Percentiles rank a stretch among this genome's conserved stretches.
Evolutionary conservation across 441 rosid genomes (phyloP).

Genomic region (Mallotus repandus): DNA sequence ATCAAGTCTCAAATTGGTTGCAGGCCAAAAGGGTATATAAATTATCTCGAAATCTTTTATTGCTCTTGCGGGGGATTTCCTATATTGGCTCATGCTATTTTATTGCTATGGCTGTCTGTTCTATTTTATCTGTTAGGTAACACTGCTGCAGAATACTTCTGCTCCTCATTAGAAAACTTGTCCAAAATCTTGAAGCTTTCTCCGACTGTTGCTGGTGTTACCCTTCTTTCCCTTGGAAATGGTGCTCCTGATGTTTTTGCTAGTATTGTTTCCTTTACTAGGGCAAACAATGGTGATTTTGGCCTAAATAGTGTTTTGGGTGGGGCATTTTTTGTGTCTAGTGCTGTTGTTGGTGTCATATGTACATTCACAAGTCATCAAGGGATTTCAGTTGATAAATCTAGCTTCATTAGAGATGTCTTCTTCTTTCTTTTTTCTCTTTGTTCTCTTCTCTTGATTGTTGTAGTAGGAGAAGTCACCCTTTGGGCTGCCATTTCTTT

Average conservation of each 20-base stretch:
- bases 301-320: constrained; percentile 82
- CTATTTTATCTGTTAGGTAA: constrained; percentile 78
- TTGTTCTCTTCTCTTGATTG: constrained; percentile 53
- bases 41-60: constrained; percentile 75
- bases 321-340: constrained; percentile 79
- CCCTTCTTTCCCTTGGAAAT: constrained; percentile 87
- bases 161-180: constrained; percentile 71
- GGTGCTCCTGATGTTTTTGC: constrained; percentile 92
- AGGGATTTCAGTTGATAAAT: constrained; percentile 54
- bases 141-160: constrained; percentile 84
- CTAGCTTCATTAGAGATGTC: constrained; percentile 70
- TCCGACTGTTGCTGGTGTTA: constrained; percentile 82
- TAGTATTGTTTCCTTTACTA: constrained; percentile 75
- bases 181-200: constrained; percentile 71
- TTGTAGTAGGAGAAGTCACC: constrained; percentile 47
- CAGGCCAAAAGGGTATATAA: constrained; percentile 72
- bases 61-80: constrained; percentile 58
- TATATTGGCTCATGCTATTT: constrained; percentile 48
- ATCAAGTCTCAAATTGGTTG: constrained; percentile 51
- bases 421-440: constrained; percentile 67
- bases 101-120: constrained; percentile 62
- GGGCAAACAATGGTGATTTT: constrained; percentile 59
- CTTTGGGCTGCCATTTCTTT: constrained; percentile 62
- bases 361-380: constrained; percentile 39
- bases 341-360: constrained; percentile 81